Base-by-base conservation (phyloP, 805 yeast species). In the Ogataea nitratoaversa region DNA sequence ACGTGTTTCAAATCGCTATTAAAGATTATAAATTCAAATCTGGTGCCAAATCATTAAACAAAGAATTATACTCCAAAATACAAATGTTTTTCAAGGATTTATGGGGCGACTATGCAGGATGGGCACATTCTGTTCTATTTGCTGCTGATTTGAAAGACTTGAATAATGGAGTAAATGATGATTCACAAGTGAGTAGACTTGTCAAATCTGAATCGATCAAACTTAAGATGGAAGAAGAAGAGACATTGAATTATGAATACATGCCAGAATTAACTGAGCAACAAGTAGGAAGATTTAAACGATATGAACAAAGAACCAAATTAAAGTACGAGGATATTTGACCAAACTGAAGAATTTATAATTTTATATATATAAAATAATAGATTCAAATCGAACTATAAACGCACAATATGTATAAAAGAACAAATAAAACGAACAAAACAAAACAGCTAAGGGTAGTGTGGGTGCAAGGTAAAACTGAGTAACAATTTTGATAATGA, bases 71-170 rank as follows among this genome's bases (percentile, higher is more conserved):
- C 56, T 72, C 66, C 30, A 67, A 71, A 18, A 82, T 88, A 6
- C 70, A 88, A 32, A 53, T 56, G 8, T 76, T 72, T 56, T 81
- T 91, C 57, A 69, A 72, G 33, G 69, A 70, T 0, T 64, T 80
- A 32, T 93, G 96, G 91, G 97, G 96, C 0, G 76, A 75, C 1
- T 84, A 84, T 57, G 97, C 99, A 2, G 99, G 99, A 0, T 93
- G 99, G 99, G 98, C 98, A 0, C 99, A 91, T 55, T 84, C 91
- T n/a, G 88, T 91, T 9, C 68, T 90, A 42, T 90, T 90, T 62
- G 83, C 97, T 0, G 86, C 89, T 5, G 96, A 89, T 55, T 70
- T 90, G 40, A 63, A 65, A 36, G 89, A 84, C 44, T 69, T 86
- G 42, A 75, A 84, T 40, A 82, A 80, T 53, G 93, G 93, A 1